Conservation (phyloP, 345 rosid genomes). For the Pugionium cornutum region DNA sequence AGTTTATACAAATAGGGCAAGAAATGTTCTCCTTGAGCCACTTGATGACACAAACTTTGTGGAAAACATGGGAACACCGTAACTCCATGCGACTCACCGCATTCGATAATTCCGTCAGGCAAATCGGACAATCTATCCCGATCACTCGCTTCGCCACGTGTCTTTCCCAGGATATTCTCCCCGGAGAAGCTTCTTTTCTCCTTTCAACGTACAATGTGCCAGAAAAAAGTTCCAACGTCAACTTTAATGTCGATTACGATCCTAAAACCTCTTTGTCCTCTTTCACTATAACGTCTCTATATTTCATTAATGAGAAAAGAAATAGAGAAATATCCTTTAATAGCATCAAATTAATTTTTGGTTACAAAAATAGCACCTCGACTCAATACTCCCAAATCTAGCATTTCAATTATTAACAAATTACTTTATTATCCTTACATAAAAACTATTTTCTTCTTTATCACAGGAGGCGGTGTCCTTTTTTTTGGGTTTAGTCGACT, state of each 20-base stretch:
- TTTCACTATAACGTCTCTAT: too few species aligned
- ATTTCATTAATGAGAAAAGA: too few species aligned
- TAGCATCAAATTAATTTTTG: too few species aligned
- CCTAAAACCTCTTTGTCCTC: neutral
- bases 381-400: too few species aligned
- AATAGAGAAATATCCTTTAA: too few species aligned
- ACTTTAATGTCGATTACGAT: neutral
- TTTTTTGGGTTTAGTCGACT: too few species aligned
- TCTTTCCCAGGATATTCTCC: neutral
- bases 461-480: too few species aligned
- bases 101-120: constrained; percentile 8
- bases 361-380: too few species aligned
- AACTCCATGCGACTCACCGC: constrained; percentile 7
- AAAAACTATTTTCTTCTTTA: too few species aligned
- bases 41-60: neutral
- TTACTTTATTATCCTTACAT: too few species aligned
- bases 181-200: constrained; percentile 14
- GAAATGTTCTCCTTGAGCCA: neutral
- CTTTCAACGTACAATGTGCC: neutral
- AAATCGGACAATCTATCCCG: constrained; percentile 15
- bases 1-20: constrained; percentile 4
- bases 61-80: constrained; percentile 21
- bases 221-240: neutral
- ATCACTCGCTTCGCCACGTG: neutral
- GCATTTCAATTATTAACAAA: too few species aligned